Evolutionary conservation across 106 monocot genomes (phyloP), one percentile per base, ranked within the genome.

Genomic region (Dendrobium nobile): DNA sequence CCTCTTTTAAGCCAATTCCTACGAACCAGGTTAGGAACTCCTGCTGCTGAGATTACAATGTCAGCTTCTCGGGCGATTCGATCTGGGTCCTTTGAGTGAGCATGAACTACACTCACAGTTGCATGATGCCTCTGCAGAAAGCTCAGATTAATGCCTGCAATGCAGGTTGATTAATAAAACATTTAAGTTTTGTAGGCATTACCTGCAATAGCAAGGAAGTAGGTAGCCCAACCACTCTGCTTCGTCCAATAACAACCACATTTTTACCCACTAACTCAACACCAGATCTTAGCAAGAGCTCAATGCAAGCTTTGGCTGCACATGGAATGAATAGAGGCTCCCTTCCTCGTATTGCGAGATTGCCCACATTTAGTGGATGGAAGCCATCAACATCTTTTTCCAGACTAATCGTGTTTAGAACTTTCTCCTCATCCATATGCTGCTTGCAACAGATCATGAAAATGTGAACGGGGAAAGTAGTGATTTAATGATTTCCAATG

Each of bases 381-480:
- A 98, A 98, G 26, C 95, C 95, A 82, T 99, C 98, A 4, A 95
- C 98, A 84, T 99, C 98, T 75, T 99, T 99, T 47, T 99, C 91
- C 56, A 99, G 80, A 80, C 79, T 90, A 80, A 99, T 82, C 6
- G 86, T 88, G 70, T 78, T 80, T 72, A 99, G 72, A 76, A 99
- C 87, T 80, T 82, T 95, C 84, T 99, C 92, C 82, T 92, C 98
- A 77, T 88, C 79, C 81, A 99, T 87, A 78, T 95, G 91, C 95
- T 99, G 90, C 73, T 84, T 86, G 20, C 8, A 40, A 78, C 47
- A 77, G 24, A 74, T 73, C 8, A 75, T 8, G 74, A 41, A 75
- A 16, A 44, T 75, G 74, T n/a, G 7, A 41, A 41, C 41, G 1
- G 10, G 51, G 2, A 51, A 51, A 15, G 10, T 51, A 51, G 13